Base-by-base conservation (phyloP, 2,329 filamentous ascomycete species). In the Thermothelomyces thermophilus region DNA sequence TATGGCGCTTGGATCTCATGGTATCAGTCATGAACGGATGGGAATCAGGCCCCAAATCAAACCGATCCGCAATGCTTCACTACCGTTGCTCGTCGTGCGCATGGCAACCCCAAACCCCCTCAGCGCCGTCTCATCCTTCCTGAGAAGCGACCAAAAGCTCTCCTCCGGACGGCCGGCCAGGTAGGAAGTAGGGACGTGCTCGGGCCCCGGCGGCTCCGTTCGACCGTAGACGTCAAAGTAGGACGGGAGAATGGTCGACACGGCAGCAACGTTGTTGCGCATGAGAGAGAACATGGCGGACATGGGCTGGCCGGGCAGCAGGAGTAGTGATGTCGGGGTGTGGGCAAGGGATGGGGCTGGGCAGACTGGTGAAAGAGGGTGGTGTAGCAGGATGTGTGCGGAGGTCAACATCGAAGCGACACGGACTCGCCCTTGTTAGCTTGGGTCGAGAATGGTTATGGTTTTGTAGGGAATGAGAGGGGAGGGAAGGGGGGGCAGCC, bases 201-300 rank as follows among this genome's bases (percentile, higher is more conserved):
- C 56, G 16, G 57, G 58, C 2, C 57, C 56, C 24, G 48, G 26
- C 2, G 63, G 63, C 36, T 62, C 54, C 8, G 44, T 48, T 1
- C 57, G 56, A 17, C 62, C 63, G 48, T 65, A 64, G 19, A 53
- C 52, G 24, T 58, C 56, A 39, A 65, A 66, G 54, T 60, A 64
- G 8, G 48, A 36, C 0, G 59, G 59, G 6, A 61, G 52, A 36
- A 56, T 50, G 10, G 54, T 46, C 2, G 53, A 58, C 2, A 52
- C 48, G 19, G 52, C 50, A 41, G 60, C 41, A 26, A 61, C 49
- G 28, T 61, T 57, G 14, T 55, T 56, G 56, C 47, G 60, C 49
- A 61, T 46, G 24, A 61, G 19, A 9, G 48, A 36, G 49, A 61
- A 61, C 59, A 61, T 60, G 20, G 55, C 53, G 1, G 43, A 46